Evolutionary conservation across 2,329 filamentous ascomycete genomes (phyloP), one percentile per base, ranked within the genome.

Genomic region (Alternaria tenuissima): DNA sequence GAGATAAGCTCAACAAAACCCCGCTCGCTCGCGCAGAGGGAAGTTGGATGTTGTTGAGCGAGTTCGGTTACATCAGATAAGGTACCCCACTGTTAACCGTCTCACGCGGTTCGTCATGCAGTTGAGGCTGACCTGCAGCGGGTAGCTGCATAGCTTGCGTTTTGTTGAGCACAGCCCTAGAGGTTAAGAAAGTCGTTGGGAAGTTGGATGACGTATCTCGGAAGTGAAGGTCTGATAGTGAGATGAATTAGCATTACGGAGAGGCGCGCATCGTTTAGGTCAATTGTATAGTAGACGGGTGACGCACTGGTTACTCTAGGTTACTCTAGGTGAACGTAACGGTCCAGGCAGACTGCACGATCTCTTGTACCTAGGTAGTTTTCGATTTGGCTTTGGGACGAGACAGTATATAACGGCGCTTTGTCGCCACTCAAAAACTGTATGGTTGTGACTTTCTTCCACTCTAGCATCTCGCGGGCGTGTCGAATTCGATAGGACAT

Each of bases 81-180:
- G 5, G 1, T 4, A 41, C 18, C 38, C 51, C 36, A 41, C 51
- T 53, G 20, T 54, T 46, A 26, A 30, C 20, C 49, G 39, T 26
- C n/a, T 34, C 9, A 22, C 46, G 16, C 30, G 46, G n/a, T 8
- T 44, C 11, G 9, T 9, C 18, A 58, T 58, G 55, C 41, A 52
- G 55, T 58, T 54, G 55, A 41, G 49, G 22, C 22, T 44, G 41
- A 41, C 42, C 55, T 58, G 55, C 55, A 58, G 55, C 49, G 49
- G 55, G 55, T 58, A 41, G 55, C 55, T 58, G 55, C 55, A 58
- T 52, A 32, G 26, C 46, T 9, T 49, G 46, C 46, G 38, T 22
- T 32, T 18, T 38, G 46, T 49, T 49, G 46, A 49, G 46, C 34
- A n/a, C 2, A 14, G 14, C 28, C 7, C 18, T 16, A 6, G 28